A percentile compares a stretch with the other conserved stretches of the same genome.
These are phyloP conservation scores for Pestalotiopsis sp. DNA, from an alignment of 2,329 filamentous ascomycete species.

Conservation along the genomic window DNA sequence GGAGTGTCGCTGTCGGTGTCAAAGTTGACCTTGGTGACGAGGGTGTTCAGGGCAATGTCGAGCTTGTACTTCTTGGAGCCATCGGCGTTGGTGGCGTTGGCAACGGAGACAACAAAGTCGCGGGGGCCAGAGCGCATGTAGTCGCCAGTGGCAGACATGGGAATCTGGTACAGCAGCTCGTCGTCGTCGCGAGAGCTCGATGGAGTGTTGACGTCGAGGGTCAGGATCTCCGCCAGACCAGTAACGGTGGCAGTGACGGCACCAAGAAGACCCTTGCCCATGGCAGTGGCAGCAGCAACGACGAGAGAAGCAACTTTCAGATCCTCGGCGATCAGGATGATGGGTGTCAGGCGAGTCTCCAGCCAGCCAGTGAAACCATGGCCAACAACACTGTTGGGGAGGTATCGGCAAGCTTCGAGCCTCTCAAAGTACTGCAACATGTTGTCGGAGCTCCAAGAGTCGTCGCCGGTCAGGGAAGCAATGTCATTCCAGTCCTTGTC, in stretches of 20 bases:
- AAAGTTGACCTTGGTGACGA: constrained; percentile 23
- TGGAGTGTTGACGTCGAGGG: constrained; percentile 14
- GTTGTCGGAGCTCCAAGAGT: constrained; percentile 26
- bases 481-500: constrained; percentile 48
- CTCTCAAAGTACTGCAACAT: constrained; percentile 29
- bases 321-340: constrained; percentile 48
- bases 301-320: constrained; percentile 36
- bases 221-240: constrained; percentile 14
- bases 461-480: constrained; percentile 34
- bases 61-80: constrained; percentile 41
- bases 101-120: constrained; percentile 50
- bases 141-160: constrained; percentile 43
- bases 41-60: constrained; percentile 37
- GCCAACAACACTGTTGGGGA: constrained; percentile 41
- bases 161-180: constrained; percentile 50
- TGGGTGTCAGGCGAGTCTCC: constrained; percentile 37
- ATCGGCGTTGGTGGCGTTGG: constrained; percentile 37
- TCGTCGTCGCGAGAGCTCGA: constrained; percentile 36
- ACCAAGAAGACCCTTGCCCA: constrained; percentile 10
- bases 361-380: constrained; percentile 30
- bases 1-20: constrained; percentile 17
- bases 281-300: constrained; percentile 14
- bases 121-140: constrained; percentile 49
- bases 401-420: constrained; percentile 27
- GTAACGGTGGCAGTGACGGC: constrained; percentile 12